Evolutionary conservation across 1,284 basidiomycete species (phyloP), one percentile per base, ranked within the genome.

Genomic region (Ganoderma lucidum): DNA sequence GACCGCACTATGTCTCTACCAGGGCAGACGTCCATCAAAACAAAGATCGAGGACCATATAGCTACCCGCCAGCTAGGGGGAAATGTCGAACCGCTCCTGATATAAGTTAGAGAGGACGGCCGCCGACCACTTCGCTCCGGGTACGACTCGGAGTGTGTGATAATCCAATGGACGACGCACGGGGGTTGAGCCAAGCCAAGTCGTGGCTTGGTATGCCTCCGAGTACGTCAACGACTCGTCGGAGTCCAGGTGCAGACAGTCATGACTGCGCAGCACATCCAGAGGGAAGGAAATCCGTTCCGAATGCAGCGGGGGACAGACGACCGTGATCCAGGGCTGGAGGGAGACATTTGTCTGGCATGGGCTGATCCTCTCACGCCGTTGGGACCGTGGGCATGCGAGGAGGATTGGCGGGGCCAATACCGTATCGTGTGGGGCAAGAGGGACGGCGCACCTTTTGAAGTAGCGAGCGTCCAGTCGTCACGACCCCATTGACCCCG

Each of bases 311-410:
- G 72, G 72, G n/a, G 2, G n/a, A 30, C 23, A 42, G 39, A 35
- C 32, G 14, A 30, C 56, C 53, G 63, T 65, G 67, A 66, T 71
- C 61, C 62, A 51, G 64, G 64, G 67, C 65, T 58, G 53, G 62
- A 61, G 62, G 56, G 53, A 42, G 51, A 61, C 63, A 37, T 45
- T 63, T 39, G 60, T 65, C 68, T 59, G 55, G 62, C 55, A 65
- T 62, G 61, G 62, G 10, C 3, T 61, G 35, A 35, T 44, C 39
- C 64, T 73, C 72, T 61, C 72, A 73, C 72, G 66, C 61, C 30
- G 48, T 53, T 45, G 37, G 8, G n/a, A 45, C 62, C 72, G 72
- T 73, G 72, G 67, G 68, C 64, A 68, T 37, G 17, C 9, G 23
- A 42, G 41, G 45, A 58, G 63, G 59, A 37, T 32, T 56, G 23